Percentiles rank a stretch among this genome's conserved stretches.
Evolutionary conservation across 192 early-diverging fungal genomes (phyloP).

Genomic region (Gryganskiella cystojenkinii): DNA sequence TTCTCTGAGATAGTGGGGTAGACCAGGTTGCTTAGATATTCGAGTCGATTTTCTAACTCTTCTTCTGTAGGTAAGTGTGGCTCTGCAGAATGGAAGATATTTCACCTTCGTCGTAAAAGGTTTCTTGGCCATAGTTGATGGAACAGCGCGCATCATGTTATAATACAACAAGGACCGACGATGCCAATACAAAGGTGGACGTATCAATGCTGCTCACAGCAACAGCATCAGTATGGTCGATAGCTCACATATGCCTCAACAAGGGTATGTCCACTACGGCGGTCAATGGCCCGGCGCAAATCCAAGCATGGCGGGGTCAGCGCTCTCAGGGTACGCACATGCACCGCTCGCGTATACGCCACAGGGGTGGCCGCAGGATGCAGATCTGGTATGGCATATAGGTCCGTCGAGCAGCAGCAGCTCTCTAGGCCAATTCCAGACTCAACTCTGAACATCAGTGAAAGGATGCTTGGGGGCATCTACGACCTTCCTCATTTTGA

Average conservation of each 20-base stretch:
- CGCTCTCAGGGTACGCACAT: too few species aligned
- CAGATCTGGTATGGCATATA: background rate
- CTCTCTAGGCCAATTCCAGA: slow-evolving; percentile 4
- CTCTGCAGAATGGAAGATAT: background rate
- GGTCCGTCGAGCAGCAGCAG: background rate
- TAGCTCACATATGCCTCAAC: background rate
- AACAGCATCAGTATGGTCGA: background rate
- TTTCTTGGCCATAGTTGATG: too few species aligned
- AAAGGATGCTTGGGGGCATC: background rate
- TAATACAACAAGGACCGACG: too few species aligned
- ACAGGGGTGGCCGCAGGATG: slow-evolving; percentile 5
- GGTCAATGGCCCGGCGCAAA: too few species aligned
- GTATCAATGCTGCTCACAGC: background rate
- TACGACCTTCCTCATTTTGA: background rate
- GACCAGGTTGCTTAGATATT: slow-evolving; percentile 9
- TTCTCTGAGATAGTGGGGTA: slow-evolving; percentile 9
- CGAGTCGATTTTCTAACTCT: background rate
- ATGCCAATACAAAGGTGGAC: background rate
- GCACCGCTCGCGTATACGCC: background rate
- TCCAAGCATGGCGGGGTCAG: too few species aligned
- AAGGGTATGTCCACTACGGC: too few species aligned
- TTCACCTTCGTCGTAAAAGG: too few species aligned
- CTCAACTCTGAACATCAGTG: slow-evolving; percentile 1
- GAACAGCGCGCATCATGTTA: too few species aligned
- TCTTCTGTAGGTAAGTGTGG: background rate